A percentile compares a stretch with the other conserved stretches of the same genome.
Evolutionary conservation across 192 early-diverging fungal species (phyloP).

Genomic region (Backusella morwellensis): DNA sequence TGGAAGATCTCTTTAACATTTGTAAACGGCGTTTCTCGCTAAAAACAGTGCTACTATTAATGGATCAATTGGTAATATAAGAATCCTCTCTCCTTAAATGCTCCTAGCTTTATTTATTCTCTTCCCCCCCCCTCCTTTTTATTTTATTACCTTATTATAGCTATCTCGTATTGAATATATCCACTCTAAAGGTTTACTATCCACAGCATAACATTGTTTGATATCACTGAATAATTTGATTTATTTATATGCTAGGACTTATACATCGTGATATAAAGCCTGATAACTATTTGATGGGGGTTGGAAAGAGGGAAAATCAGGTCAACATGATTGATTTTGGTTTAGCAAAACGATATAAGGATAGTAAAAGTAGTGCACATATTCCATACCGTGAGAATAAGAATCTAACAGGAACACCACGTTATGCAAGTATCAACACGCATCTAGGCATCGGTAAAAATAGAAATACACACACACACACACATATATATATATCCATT

Average conservation of each 20-base stretch:
- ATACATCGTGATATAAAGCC: conserved; percentile 92
- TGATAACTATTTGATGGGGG: conserved; percentile 92
- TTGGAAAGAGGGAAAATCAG: conserved; percentile 78
- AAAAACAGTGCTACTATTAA: conserved; percentile 83
- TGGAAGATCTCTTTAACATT: conserved; percentile 90
- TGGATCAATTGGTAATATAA: conserved; percentile 77
- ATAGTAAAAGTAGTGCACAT: conserved; percentile 80
- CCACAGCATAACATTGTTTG: background rate
- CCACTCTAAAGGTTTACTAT: conserved; percentile 52
- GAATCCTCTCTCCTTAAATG: background rate
- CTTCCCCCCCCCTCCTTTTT: background rate
- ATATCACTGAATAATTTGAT: background rate
- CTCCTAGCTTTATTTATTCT: background rate
- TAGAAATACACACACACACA: background rate
- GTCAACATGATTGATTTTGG: conserved; percentile 93
- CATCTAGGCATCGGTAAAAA: conserved; percentile 72
- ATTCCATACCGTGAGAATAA: conserved; percentile 93
- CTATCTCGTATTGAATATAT: conserved; percentile 69
- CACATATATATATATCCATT: background rate
- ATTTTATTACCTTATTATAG: conserved; percentile 12
- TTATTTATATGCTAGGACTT: conserved; percentile 49
- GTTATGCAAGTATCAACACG: conserved; percentile 91
- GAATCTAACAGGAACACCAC: conserved; percentile 88
- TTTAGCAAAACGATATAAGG: conserved; percentile 84
- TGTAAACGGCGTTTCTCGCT: conserved; percentile 86